Conservation (phyloP, 2,329 filamentous ascomycete species). For the Fusarium illudens region DNA sequence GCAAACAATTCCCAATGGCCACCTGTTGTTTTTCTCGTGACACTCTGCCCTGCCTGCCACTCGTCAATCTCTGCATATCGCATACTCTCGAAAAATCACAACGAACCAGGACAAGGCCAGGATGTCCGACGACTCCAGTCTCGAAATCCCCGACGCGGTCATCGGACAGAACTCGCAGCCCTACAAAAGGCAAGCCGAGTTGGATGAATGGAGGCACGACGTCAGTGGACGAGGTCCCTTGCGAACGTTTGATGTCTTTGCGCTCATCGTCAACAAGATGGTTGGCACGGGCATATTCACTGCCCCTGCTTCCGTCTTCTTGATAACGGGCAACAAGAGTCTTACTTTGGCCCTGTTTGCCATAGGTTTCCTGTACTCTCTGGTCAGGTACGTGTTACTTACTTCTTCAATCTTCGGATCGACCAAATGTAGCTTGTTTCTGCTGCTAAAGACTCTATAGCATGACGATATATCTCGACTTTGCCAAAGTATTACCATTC, state of each 20-base stretch:
- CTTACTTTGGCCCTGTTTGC: slow-evolving; percentile 1
- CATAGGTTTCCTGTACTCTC: neutral
- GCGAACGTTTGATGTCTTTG: slow-evolving; percentile 1
- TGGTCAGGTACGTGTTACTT: neutral
- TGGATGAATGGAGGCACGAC: neutral
- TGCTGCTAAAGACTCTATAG: neutral
- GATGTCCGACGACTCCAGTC: neutral
- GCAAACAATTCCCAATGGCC: neutral
- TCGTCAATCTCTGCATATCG: neutral
- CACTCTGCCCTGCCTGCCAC: neutral
- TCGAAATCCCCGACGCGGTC: neutral
- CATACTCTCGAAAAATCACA: neutral
- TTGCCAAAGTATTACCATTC: neutral
- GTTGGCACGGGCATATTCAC: slow-evolving; percentile 7
- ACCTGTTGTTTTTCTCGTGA: neutral
- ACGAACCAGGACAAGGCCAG: neutral
- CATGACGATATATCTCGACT: slow-evolving; percentile 7
- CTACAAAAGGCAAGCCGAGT: neutral
- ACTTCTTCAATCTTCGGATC: neutral
- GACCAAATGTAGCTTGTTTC: no score
- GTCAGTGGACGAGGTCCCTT: neutral
- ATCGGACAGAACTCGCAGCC: neutral
- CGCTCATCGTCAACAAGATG: slow-evolving; percentile 11
- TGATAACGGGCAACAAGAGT: slow-evolving; percentile 4
- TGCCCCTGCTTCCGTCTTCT: neutral